Conservation (phyloP, 139 green algal species). For the Tetradesmus lagerheimii region DNA sequence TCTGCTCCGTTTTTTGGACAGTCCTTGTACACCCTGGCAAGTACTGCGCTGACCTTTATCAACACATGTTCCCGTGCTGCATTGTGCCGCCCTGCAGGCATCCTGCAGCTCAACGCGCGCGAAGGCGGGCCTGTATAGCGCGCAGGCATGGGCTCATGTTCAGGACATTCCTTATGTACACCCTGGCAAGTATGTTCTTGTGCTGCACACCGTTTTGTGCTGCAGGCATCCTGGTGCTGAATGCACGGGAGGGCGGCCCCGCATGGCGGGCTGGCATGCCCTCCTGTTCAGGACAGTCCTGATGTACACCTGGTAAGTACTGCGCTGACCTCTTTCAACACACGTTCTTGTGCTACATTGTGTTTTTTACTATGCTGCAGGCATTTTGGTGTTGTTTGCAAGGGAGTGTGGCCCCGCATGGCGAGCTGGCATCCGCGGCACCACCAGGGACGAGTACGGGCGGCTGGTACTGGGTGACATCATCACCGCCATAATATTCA, state of each 20-base stretch:
- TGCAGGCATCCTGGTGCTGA: conserved; percentile 90
- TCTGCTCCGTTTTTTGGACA: too few species aligned
- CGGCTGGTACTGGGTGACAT: conserved; percentile 86
- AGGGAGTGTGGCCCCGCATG: conserved; percentile 78
- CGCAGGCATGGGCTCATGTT: conserved; percentile 84
- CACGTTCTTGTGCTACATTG: not conserved
- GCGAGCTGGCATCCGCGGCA: conserved; percentile 83
- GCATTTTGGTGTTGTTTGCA: conserved; percentile 89
- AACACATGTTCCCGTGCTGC: too few species aligned
- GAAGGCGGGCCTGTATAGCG: conserved; percentile 79
- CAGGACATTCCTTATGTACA: too few species aligned
- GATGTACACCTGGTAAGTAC: too few species aligned
- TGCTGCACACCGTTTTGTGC: conserved; percentile 45
- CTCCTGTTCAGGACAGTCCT: too few species aligned
- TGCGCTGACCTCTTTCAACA: too few species aligned
- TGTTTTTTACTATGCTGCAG: conserved; percentile 77
- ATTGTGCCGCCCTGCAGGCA: conserved; percentile 57
- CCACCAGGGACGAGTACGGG: conserved; percentile 79
- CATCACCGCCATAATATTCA: too few species aligned
- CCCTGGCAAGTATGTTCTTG: too few species aligned
- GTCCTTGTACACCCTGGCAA: too few species aligned
- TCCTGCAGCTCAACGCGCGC: conserved; percentile 85
- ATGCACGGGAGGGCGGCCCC: conserved; percentile 74
- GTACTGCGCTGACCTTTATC: too few species aligned
- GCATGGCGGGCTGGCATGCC: conserved; percentile 81